These are phyloP conservation scores for Angophora floribunda DNA, from an alignment of 345 rosid genomes.

Conservation along the genomic window DNA sequence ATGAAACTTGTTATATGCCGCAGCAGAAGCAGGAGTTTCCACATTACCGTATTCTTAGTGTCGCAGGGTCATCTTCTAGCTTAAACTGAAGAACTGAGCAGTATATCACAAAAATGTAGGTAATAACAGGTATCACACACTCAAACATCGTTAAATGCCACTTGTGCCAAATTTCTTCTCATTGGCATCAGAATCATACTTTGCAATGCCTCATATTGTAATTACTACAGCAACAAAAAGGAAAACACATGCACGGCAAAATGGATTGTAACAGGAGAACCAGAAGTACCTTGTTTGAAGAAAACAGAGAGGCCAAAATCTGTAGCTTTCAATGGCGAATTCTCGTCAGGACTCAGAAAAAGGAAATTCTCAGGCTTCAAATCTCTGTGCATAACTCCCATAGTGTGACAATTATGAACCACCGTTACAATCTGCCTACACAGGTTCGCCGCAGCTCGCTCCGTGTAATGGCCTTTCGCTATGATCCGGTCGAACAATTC, in stretches of 20 bases:
- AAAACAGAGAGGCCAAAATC: conserved; percentile 94
- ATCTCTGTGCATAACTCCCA: conserved; percentile 96
- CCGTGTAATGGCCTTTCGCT: conserved; percentile 87
- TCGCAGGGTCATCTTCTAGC: not conserved
- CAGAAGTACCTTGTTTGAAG: conserved; percentile 58
- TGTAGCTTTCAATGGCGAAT: conserved; percentile 89
- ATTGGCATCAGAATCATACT: not conserved
- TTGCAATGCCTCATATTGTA: not conserved
- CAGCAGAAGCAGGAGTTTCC: not conserved
- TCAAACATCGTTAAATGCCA: not conserved
- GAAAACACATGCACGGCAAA: not conserved
- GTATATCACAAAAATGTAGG: not conserved
- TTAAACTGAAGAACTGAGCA: not conserved
- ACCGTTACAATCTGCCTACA: conserved; percentile 87
- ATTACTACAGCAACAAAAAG: not conserved
- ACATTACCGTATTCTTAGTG: not conserved
- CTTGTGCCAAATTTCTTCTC: not conserved
- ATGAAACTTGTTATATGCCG: not conserved
- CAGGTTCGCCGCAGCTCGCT: conserved; percentile 78
- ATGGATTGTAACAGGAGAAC: not conserved
- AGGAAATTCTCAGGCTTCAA: conserved; percentile 96
- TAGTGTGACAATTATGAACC: conserved; percentile 85
- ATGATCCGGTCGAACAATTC: conserved; percentile 94
- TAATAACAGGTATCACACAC: not conserved
- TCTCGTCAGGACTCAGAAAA: conserved; percentile 50